phyloP scores from a whole-genome alignment of 768 basidiomycete species.

The Gloeostereum incarnatum region DNA sequence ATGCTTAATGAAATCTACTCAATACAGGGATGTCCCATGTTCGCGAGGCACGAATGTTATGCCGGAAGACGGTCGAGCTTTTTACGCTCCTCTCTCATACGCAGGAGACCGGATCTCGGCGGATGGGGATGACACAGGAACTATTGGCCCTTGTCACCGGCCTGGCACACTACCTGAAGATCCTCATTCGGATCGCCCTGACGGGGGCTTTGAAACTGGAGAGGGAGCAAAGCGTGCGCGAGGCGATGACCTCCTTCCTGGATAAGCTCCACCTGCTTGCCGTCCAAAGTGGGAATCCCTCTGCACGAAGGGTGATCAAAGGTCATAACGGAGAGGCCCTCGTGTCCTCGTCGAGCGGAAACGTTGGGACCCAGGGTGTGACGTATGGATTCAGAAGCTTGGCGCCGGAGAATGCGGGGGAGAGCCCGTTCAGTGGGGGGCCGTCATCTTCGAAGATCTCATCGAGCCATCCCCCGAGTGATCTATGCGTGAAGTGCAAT shows the following conservation, averaged over 20 bases:
- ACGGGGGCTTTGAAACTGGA: slow-evolving; percentile 95
- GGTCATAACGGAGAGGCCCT: slow-evolving; percentile 60
- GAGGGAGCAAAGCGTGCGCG: slow-evolving; percentile 73
- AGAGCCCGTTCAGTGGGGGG: slow-evolving; percentile 59
- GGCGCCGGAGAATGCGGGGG: slow-evolving; percentile 85
- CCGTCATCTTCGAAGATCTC: slow-evolving; percentile 40
- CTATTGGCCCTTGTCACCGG: slow-evolving; percentile 95
- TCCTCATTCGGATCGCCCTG: slow-evolving; percentile 94
- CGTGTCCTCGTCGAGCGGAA: slow-evolving; percentile 34
- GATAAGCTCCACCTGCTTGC: slow-evolving; percentile 64
- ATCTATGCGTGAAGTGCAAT: slow-evolving; percentile 84
- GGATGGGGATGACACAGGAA: slow-evolving; percentile 51
- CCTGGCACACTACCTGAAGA: slow-evolving; percentile 98
- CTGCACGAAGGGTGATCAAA: slow-evolving; percentile 68
- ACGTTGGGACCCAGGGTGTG: slow-evolving; percentile 76
- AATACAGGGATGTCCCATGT: slow-evolving; percentile 90
- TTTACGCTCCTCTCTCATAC: slow-evolving; percentile 95
- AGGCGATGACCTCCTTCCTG: slow-evolving; percentile 84
- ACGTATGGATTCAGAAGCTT: slow-evolving; percentile 91
- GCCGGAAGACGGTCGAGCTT: slow-evolving; percentile 97
- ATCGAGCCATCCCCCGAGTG: slow-evolving; percentile 70
- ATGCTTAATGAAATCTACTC: slow-evolving; percentile 9
- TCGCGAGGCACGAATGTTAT: slow-evolving; percentile 96
- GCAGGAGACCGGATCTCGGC: slow-evolving; percentile 81
- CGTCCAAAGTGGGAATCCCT: slow-evolving; percentile 74